Conservation (phyloP, 2,329 filamentous ascomycete genomes). For the Ceratocystiopsis sp. region DNA sequence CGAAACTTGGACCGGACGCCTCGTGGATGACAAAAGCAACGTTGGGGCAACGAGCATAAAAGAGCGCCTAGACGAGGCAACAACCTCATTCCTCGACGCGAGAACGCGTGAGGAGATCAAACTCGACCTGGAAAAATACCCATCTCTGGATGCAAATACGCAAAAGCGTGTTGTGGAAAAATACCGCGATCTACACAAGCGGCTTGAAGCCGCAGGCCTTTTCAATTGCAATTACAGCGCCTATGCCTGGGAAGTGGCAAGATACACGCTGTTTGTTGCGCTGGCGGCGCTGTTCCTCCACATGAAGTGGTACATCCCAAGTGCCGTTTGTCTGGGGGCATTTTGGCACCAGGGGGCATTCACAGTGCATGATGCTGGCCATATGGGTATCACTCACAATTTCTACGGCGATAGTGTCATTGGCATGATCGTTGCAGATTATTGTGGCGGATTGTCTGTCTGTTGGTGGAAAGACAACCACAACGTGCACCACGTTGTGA, state of each 20-base stretch:
- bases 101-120: conserved; percentile 59
- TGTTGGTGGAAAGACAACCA: conserved; percentile 97
- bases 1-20: conserved; percentile 26
- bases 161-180: conserved; percentile 63
- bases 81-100: conserved; percentile 50
- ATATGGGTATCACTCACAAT: conserved; percentile 92
- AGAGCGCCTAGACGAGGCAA: not conserved
- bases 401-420: conserved; percentile 72
- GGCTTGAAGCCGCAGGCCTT: conserved; percentile 56
- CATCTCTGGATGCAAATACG: conserved; percentile 52
- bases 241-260: conserved; percentile 56
- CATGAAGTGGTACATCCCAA: conserved; percentile 48
- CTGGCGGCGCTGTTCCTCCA: conserved; percentile 45
- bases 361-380: conserved; percentile 82
- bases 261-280: conserved; percentile 53
- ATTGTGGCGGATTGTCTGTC: conserved; percentile 70
- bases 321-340: conserved; percentile 58
- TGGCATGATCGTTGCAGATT: conserved; percentile 81
- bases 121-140: conserved; percentile 66
- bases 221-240: conserved; percentile 72
- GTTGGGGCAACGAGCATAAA: not conserved
- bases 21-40: conserved; percentile 19
- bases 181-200: conserved; percentile 62
- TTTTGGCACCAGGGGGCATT: conserved; percentile 96
- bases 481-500: conserved; percentile 93